phyloP scores from a whole-genome alignment of 192 early-diverging fungal species.

The Allomyces javanicus region DNA sequence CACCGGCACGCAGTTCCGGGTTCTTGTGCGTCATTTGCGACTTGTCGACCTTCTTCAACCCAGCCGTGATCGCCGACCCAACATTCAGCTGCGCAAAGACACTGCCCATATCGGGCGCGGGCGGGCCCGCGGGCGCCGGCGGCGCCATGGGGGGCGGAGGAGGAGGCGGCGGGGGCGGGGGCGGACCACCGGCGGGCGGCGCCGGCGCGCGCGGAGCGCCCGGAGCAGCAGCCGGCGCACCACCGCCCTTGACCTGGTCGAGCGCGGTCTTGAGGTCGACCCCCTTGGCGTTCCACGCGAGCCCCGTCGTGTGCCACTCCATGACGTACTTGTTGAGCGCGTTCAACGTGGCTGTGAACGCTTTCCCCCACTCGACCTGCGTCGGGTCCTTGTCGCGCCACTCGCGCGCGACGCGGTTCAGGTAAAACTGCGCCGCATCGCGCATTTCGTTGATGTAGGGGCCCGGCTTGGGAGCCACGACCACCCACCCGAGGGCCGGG shows the following conservation, averaged over 20 bases:
- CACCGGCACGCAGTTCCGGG: conserved; percentile 54
- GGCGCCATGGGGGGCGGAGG: conserved; percentile 21
- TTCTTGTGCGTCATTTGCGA: conserved; percentile 99
- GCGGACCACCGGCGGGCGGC: conserved; percentile 20
- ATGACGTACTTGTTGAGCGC: conserved; percentile 75
- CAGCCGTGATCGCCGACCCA: conserved; percentile 46
- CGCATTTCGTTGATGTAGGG: conserved; percentile 75
- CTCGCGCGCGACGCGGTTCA: conserved; percentile 73
- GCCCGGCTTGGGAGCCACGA: conserved; percentile 65
- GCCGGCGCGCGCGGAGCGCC: conserved; percentile 15
- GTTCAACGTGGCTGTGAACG: conserved; percentile 42
- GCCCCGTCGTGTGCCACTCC: conserved; percentile 66
- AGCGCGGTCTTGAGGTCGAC: conserved; percentile 14
- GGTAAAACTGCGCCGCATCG: conserved; percentile 80
- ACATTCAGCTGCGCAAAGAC: conserved; percentile 77
- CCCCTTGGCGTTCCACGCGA: conserved; percentile 74
- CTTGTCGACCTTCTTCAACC: conserved; percentile 85
- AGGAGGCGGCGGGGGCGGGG: conserved; percentile 21
- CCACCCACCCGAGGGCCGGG: conserved; percentile 81
- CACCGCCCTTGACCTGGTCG: conserved; percentile 13
- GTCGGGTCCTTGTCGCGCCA: conserved; percentile 71
- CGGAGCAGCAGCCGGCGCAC: conserved; percentile 15
- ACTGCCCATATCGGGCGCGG: conserved; percentile 21
- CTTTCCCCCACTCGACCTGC: conserved; percentile 71
- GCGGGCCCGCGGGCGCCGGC: conserved; percentile 6